Base-by-base conservation (phyloP, 2,329 filamentous ascomycete species). In the Botryotinia narcissicola region DNA sequence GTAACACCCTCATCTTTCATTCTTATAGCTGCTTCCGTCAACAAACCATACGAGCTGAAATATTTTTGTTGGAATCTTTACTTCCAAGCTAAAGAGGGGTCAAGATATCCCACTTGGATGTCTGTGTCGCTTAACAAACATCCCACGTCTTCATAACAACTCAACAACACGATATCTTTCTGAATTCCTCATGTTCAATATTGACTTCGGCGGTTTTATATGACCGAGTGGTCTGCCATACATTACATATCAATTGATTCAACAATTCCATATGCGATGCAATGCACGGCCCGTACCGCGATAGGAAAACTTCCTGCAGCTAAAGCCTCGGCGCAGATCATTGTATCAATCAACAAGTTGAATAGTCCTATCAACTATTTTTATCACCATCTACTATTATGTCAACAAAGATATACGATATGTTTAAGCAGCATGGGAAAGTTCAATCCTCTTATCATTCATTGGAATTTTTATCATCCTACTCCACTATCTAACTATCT, bases 261-360 rank as follows among this genome's bases (percentile, higher is more conserved):
- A 69, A 69, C 66, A 42, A 32, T 69, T 42, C 48, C n/a, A 9
- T 42, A 32, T 57, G 66, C 25, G 54, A 68, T 68, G 66, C 48
- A 69, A 69, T 69, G 66, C 66, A 69, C 66, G 66, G 66, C 66
- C 66, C 66, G 66, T 69, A 44, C 66, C 66, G 66, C 48, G 48
- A 69, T 69, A 69, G 66, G 66, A 69, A 63, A 69, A 44, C 66
- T 42, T 57, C 35, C 66, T 69, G 66, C 48, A 69, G 66, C 48
- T 57, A 57, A 69, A 57, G 48, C 57, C 66, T 42, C 18, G 66
- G 66, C 66, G 35, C 66, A 57, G 48, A 42, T 42, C 16, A 29
- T 59, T 32, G n/a, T 57, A 42, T 57, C 35, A 57, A 57, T 40
- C 35, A 40, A 42, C 14, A 29, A 67, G 51, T 54, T 29, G 35